phyloP scores from a whole-genome alignment of 352 stramenopile species.

The Pythium myriotylum region DNA sequence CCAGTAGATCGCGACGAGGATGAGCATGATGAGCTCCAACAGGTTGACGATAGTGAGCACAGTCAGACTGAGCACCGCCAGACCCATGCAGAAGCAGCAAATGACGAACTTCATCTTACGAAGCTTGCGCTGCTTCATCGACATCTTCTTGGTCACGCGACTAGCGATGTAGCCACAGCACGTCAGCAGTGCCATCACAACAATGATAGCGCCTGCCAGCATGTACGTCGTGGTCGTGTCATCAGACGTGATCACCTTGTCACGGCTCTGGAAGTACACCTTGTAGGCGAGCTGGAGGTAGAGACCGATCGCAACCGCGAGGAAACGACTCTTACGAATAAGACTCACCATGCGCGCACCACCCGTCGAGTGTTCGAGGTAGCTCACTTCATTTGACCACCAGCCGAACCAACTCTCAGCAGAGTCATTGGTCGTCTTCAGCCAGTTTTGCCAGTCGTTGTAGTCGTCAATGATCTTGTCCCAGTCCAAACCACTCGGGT shows the following conservation, averaged over 20 bases:
- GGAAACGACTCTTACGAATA: conserved; percentile 83
- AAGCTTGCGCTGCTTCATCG: conserved; percentile 89
- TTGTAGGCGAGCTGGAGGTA: conserved; percentile 61
- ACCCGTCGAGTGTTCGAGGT: conserved; percentile 78
- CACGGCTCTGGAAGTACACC: conserved; percentile 69
- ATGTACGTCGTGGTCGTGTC: conserved; percentile 65
- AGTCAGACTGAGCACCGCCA: conserved; percentile 72
- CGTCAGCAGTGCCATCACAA: conserved; percentile 72
- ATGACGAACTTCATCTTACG: conserved; percentile 90
- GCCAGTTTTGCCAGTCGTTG: conserved; percentile 94
- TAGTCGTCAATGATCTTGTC: conserved; percentile 96
- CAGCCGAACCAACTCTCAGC: conserved; percentile 87
- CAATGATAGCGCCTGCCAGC: conserved; percentile 61
- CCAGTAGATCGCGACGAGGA: conserved; percentile 82
- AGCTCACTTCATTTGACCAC: conserved; percentile 84
- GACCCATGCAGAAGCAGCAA: conserved; percentile 62
- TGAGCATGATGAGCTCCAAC: conserved; percentile 69
- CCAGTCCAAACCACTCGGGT: conserved; percentile 98
- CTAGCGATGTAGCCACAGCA: conserved; percentile 86
- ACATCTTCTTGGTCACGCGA: conserved; percentile 89
- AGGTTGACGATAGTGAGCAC: conserved; percentile 74
- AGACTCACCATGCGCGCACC: conserved; percentile 65
- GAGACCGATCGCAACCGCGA: conserved; percentile 52
- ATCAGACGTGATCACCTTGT: conserved; percentile 58
- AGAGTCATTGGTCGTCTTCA: conserved; percentile 87